phyloP scores from a whole-genome alignment of 1,139 yeast species.

The Pneumocystis sp. region DNA sequence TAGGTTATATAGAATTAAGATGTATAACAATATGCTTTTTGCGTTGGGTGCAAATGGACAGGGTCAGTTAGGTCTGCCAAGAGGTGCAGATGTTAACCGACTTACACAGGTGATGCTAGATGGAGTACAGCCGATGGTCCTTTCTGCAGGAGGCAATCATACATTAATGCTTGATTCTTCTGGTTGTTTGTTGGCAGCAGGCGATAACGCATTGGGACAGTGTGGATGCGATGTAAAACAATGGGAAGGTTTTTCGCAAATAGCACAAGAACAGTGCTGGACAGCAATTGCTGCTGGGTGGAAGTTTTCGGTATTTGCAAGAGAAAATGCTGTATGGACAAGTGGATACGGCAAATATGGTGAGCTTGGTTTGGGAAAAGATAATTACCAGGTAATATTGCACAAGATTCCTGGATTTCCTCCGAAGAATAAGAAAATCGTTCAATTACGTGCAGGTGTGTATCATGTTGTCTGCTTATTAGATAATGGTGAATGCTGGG shows the following conservation, averaged over 20 bases:
- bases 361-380: constrained; percentile 50
- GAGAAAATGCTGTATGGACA: constrained; percentile 30
- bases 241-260: constrained; percentile 8
- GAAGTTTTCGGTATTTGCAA: constrained; percentile 51
- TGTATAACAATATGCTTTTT: constrained; percentile 1
- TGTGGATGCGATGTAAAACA: constrained; percentile 23
- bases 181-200: constrained; percentile 44
- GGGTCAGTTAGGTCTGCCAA: constrained; percentile 13
- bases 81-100: constrained; percentile 15
- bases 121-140: constrained; percentile 8
- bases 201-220: constrained; percentile 46
- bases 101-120: constrained; percentile 10
- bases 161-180: constrained; percentile 42
- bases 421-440: constrained; percentile 17
- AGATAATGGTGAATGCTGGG: constrained; percentile 35
- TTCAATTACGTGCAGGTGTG: constrained; percentile 35
- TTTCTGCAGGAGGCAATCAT: constrained; percentile 79
- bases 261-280: constrained; percentile 6
- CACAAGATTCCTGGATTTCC: constrained; percentile 14
- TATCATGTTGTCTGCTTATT: constrained; percentile 40
- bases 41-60: constrained; percentile 16
- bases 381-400: not conserved
- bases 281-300: constrained; percentile 46
- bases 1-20: too few species aligned
- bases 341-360: constrained; percentile 59